Evolutionary conservation across 345 rosid genomes (phyloP).

Genomic region (Corymbia maculata): DNA sequence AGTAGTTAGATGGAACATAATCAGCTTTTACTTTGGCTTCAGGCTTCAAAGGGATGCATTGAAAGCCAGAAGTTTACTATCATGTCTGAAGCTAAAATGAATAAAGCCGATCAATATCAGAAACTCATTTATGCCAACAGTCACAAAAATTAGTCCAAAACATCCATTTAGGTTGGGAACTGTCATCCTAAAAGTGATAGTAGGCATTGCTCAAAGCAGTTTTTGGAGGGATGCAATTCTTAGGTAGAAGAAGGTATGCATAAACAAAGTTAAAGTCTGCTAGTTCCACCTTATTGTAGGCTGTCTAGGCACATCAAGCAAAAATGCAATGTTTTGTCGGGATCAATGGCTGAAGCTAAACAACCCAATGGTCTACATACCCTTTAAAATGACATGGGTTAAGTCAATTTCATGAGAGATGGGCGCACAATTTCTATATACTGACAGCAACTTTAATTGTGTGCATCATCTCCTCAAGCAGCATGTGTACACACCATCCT

Average conservation of each 20-base stretch:
- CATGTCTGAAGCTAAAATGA: background rate
- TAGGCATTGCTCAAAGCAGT: background rate
- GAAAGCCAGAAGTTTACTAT: background rate
- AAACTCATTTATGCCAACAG: background rate
- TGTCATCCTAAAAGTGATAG: background rate
- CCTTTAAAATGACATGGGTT: background rate
- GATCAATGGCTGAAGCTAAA: background rate
- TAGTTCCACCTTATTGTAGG: background rate
- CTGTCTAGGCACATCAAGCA: background rate
- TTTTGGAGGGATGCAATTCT: background rate
- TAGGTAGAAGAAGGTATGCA: background rate
- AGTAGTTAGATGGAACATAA: background rate
- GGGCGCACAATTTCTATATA: background rate
- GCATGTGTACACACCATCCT: background rate
- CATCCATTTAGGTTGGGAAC: background rate
- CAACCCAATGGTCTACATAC: background rate
- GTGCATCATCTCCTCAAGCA: background rate
- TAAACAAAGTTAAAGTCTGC: background rate
- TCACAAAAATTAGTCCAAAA: background rate
- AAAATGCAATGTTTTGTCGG: background rate
- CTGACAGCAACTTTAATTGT: background rate
- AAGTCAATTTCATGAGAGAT: background rate
- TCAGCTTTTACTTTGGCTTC: background rate
- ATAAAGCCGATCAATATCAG: background rate
- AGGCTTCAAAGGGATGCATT: background rate